These are phyloP conservation scores for Penicillium egyptiacum DNA, from an alignment of 495 filamentous ascomycete species.

Conservation along the genomic window DNA sequence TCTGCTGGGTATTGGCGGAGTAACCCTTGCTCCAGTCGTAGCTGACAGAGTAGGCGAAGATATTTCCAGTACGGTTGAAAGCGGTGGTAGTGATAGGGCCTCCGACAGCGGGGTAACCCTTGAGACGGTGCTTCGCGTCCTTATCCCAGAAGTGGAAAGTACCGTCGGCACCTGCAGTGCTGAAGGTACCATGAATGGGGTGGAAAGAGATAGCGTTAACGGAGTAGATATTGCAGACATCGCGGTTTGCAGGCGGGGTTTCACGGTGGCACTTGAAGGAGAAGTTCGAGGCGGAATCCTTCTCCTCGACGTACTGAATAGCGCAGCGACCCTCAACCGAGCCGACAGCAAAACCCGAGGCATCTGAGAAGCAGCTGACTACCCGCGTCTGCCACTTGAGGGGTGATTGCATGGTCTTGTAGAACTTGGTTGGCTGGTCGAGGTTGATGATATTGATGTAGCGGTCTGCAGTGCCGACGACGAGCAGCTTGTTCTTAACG, in stretches of 20 bases:
- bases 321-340: slow-evolving; percentile 88
- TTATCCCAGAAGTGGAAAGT: slow-evolving; percentile 93
- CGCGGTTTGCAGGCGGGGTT: slow-evolving; percentile 58
- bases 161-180: slow-evolving; percentile 84
- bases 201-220: slow-evolving; percentile 92
- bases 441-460: slow-evolving; percentile 87
- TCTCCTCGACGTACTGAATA: slow-evolving; percentile 86
- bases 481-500: slow-evolving; percentile 72
- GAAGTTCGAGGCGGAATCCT: slow-evolving; percentile 79
- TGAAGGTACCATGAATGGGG: slow-evolving; percentile 84
- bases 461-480: slow-evolving; percentile 81
- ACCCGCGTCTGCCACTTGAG: slow-evolving; percentile 87
- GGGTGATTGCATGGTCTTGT: slow-evolving; percentile 79
- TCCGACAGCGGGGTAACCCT: slow-evolving; percentile 82
- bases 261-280: slow-evolving; percentile 93
- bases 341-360: slow-evolving; percentile 80
- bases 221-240: slow-evolving; percentile 77
- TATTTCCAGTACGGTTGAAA: slow-evolving; percentile 74
- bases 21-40: slow-evolving; percentile 97
- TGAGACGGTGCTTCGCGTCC: slow-evolving; percentile 80
- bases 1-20: slow-evolving; percentile 63
- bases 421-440: slow-evolving; percentile 71
- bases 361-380: slow-evolving; percentile 81
- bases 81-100: slow-evolving; percentile 75
- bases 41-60: slow-evolving; percentile 88